A percentile compares a stretch with the other conserved stretches of the same genome.
Evolutionary conservation across 805 yeast genomes (phyloP).

Genomic region (Wickerhamia fluorescens): DNA sequence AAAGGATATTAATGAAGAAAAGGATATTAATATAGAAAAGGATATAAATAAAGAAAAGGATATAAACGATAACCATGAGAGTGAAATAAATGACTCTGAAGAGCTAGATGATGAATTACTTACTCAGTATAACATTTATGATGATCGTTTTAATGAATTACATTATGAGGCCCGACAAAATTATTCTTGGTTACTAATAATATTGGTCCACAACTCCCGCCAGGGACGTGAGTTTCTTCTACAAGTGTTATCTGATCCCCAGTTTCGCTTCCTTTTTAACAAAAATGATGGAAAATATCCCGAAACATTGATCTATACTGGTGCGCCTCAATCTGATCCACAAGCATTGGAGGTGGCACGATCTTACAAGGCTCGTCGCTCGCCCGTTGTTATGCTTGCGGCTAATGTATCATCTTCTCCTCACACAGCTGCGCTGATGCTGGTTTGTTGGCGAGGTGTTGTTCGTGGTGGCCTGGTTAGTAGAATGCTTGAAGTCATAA

Average conservation of each 20-base stretch:
- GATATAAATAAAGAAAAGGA: slow-evolving; percentile 4
- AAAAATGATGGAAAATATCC: slow-evolving; percentile 17
- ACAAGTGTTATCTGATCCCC: slow-evolving; percentile 8
- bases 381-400: slow-evolving; percentile 32
- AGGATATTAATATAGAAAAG: slow-evolving; percentile 3
- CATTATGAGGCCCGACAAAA: slow-evolving; percentile 22
- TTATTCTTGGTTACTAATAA: slow-evolving; percentile 27
- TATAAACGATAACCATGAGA: neutral
- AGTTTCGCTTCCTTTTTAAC: slow-evolving; percentile 14
- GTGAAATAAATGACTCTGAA: neutral
- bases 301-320: slow-evolving; percentile 22
- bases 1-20: slow-evolving; percentile 4
- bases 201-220: slow-evolving; percentile 21
- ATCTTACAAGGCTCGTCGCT: slow-evolving; percentile 19
- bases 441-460: slow-evolving; percentile 5
- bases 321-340: slow-evolving; percentile 25
- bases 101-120: neutral
- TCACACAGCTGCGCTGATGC: slow-evolving; percentile 31
- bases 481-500: slow-evolving; percentile 18
- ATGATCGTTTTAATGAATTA: slow-evolving; percentile 20
- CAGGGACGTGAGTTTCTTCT: slow-evolving; percentile 14
- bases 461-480: slow-evolving; percentile 9
- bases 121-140: slow-evolving; percentile 6
- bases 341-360: slow-evolving; percentile 33
- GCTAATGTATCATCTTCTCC: slow-evolving; percentile 33